Evolutionary conservation across 2,329 filamentous ascomycete genomes (phyloP).

Genomic region (Microdochium paspali): DNA sequence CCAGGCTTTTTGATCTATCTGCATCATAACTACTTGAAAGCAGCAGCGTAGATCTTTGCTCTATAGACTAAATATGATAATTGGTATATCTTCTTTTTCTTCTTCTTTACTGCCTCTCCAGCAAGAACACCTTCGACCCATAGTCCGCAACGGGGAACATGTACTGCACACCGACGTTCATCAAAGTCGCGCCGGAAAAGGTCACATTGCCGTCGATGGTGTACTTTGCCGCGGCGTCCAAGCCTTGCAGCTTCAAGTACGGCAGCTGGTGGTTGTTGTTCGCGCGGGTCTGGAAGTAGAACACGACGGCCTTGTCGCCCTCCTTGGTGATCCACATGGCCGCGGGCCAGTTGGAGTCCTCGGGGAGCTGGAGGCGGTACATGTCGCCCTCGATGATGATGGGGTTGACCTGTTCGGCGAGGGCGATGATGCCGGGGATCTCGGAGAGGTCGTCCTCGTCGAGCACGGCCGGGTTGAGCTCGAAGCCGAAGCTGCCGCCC

Average conservation of each 20-base stretch:
- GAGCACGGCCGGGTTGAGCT: conserved; percentile 47
- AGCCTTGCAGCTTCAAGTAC: conserved; percentile 42
- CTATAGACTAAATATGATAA: too few relatives aligned
- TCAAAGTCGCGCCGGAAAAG: conserved; percentile 49
- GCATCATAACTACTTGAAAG: too few relatives aligned
- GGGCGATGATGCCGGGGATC: conserved; percentile 43
- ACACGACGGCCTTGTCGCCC: conserved; percentile 38
- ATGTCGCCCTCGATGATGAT: conserved; percentile 48
- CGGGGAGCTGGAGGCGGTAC: conserved; percentile 48
- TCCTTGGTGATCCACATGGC: conserved; percentile 49
- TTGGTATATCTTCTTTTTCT: neutral
- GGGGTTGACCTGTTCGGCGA: conserved; percentile 48
- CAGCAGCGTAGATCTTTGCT: too few relatives aligned
- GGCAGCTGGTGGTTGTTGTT: conserved; percentile 41
- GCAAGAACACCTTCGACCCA: neutral
- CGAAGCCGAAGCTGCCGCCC: conserved; percentile 58
- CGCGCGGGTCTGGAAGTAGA: conserved; percentile 49
- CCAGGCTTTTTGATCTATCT: too few relatives aligned
- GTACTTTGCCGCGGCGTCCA: conserved; percentile 46
- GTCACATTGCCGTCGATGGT: conserved; percentile 39
- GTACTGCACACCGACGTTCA: conserved; percentile 52
- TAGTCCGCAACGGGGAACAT: conserved; percentile 21
- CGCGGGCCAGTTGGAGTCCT: conserved; percentile 52
- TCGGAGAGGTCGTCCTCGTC: conserved; percentile 37
- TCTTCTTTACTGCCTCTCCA: neutral